Percentiles rank a stretch among this genome's conserved stretches.
Conservation (phyloP, 1,139 yeast genomes). For the Suhomyces anneliseae region DNA sequence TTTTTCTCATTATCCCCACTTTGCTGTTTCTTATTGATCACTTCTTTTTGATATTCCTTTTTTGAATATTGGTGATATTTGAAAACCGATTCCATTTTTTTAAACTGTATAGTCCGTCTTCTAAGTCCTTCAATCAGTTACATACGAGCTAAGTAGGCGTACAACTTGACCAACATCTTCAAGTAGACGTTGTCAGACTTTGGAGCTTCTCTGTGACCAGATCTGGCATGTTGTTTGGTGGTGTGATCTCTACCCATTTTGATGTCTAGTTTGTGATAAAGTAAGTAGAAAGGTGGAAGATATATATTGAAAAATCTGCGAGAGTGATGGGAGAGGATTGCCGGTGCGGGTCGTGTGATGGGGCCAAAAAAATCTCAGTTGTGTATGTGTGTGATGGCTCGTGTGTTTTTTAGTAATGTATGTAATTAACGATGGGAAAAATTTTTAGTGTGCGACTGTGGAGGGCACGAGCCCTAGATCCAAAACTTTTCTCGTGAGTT, state of each 20-base stretch:
- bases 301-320: constrained; percentile 8
- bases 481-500: too few species aligned
- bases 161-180: constrained; percentile 94
- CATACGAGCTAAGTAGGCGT: constrained; percentile 99
- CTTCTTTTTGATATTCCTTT: too few species aligned
- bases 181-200: constrained; percentile 99
- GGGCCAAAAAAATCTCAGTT: neutral
- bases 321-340: neutral
- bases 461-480: constrained; percentile 7
- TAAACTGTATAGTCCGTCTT: constrained; percentile 9
- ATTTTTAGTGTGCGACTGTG: neutral
- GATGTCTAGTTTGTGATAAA: constrained; percentile 15
- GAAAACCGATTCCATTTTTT: too few species aligned
- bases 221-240: constrained; percentile 92
- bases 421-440: too few species aligned
- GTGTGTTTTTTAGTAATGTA: too few species aligned
- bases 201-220: constrained; percentile 98
- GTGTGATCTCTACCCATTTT: constrained; percentile 98
- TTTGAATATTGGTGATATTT: too few species aligned
- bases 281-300: constrained; percentile 5
- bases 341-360: constrained; percentile 5
- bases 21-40: too few species aligned
- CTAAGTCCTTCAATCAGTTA: constrained; percentile 25
- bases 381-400: neutral
- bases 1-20: too few species aligned